Percentiles rank a stretch among this genome's conserved stretches.
Evolutionary conservation across 2,329 filamentous ascomycete species (phyloP).

Genomic region (Verticillium nonalfalfae): DNA sequence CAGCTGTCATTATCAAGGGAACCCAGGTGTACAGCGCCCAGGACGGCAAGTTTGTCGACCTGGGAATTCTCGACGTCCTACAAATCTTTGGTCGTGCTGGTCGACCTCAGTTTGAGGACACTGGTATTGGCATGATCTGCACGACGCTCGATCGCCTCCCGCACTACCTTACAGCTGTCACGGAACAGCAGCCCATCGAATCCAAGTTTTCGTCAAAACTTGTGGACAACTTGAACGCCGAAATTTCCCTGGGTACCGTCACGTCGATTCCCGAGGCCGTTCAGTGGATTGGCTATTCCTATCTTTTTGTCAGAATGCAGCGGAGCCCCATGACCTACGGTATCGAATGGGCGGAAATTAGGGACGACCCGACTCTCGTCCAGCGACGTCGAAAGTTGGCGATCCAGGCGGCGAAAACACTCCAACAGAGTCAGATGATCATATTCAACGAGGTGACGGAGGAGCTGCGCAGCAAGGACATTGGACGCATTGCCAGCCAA

Average conservation of each 20-base stretch:
- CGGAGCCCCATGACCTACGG: conserved; percentile 87
- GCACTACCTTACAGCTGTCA: conserved; percentile 89
- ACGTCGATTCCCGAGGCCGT: conserved; percentile 91
- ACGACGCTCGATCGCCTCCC: conserved; percentile 90
- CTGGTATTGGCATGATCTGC: conserved; percentile 95
- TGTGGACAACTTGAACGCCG: conserved; percentile 94
- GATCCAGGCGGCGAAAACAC: conserved; percentile 77
- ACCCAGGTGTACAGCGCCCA: conserved; percentile 96
- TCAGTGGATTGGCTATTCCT: conserved; percentile 97
- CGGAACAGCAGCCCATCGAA: conserved; percentile 93
- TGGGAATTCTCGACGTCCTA: conserved; percentile 92
- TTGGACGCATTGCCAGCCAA: conserved; percentile 94
- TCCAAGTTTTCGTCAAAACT: conserved; percentile 92
- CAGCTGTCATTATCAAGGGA: conserved; percentile 95
- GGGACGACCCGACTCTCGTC: conserved; percentile 82
- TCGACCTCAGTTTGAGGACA: conserved; percentile 95
- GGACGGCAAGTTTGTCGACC: conserved; percentile 92
- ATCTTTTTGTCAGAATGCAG: conserved; percentile 94
- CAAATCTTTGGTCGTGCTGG: conserved; percentile 98
- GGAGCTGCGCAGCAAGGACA: conserved; percentile 87
- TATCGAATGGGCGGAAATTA: conserved; percentile 88
- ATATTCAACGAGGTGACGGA: conserved; percentile 95
- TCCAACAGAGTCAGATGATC: conserved; percentile 97
- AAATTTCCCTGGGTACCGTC: conserved; percentile 89
- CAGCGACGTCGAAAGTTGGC: conserved; percentile 79